phyloP scores from a whole-genome alignment of 306 rosid species.

The Arachis stenosperma region DNA sequence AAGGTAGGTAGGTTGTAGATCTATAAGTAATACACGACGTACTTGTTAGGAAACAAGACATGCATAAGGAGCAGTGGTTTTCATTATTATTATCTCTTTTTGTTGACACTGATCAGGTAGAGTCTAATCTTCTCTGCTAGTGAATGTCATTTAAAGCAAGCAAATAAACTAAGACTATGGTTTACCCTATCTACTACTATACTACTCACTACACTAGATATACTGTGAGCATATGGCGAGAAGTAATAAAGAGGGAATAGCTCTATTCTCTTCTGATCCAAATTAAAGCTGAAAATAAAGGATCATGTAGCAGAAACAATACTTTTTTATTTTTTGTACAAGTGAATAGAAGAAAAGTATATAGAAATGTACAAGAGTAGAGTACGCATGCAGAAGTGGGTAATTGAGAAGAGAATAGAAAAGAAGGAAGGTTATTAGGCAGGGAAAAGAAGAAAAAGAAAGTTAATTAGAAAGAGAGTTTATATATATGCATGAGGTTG shows the following conservation, averaged over 20 bases:
- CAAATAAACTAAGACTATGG: background rate
- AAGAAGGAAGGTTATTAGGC: conserved; percentile 2
- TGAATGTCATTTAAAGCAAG: conserved; percentile 27
- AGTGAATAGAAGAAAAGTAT: too few relatives aligned
- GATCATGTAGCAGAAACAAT: background rate
- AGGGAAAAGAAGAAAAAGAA: too few relatives aligned
- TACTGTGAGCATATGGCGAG: background rate
- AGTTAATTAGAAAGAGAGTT: too few relatives aligned
- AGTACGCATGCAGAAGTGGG: background rate
- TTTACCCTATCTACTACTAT: too few relatives aligned
- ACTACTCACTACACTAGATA: too few relatives aligned
- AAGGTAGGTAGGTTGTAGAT: background rate
- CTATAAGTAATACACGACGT: conserved; percentile 4
- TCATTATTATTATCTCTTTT: conserved; percentile 1
- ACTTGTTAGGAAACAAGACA: conserved; percentile 24
- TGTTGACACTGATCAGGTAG: too few relatives aligned
- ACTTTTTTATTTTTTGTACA: too few relatives aligned
- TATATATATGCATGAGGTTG: background rate
- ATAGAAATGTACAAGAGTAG: background rate
- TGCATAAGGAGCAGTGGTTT: conserved; percentile 23
- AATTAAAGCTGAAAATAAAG: background rate
- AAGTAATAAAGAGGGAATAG: conserved; percentile 2
- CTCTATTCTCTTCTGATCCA: background rate
- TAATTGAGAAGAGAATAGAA: background rate
- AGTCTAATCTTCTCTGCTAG: background rate